A percentile compares a stretch with the other conserved stretches of the same genome.
These are phyloP conservation scores for Rhizopus delemar DNA, from an alignment of 371 early-diverging fungal genomes.

Conservation along the genomic window DNA sequence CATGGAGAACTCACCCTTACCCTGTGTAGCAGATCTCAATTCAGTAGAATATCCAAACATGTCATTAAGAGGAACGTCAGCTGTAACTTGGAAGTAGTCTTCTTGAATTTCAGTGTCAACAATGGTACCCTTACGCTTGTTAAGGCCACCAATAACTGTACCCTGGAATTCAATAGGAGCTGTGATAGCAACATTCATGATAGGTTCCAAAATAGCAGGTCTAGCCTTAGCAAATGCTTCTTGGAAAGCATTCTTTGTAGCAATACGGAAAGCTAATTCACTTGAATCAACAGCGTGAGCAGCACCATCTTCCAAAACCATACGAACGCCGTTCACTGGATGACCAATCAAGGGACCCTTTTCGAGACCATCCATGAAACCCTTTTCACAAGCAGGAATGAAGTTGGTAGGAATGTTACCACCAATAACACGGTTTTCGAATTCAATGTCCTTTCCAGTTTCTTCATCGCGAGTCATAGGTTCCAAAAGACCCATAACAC, in stretches of 20 bases:
- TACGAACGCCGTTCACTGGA: constrained; percentile 82
- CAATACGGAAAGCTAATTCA: constrained; percentile 95
- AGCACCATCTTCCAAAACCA: constrained; percentile 94
- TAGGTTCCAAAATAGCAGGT: constrained; percentile 91
- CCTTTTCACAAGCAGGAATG: constrained; percentile 96
- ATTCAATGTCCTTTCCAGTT: constrained; percentile 55
- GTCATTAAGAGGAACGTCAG: constrained; percentile 91
- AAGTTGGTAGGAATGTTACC: constrained; percentile 93
- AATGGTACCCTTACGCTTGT: constrained; percentile 96
- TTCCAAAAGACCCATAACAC: constrained; percentile 91
- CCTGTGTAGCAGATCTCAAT: constrained; percentile 91
- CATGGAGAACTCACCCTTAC: constrained; percentile 99
- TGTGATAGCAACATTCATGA: constrained; percentile 93
- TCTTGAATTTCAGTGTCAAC: constrained; percentile 92
- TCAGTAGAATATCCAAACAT: constrained; percentile 98
- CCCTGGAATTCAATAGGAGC: constrained; percentile 96
- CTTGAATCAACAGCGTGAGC: constrained; percentile 96
- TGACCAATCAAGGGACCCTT: constrained; percentile 95
- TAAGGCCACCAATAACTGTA: constrained; percentile 85
- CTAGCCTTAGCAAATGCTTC: constrained; percentile 83
- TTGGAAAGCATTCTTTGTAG: constrained; percentile 85
- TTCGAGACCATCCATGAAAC: constrained; percentile 87
- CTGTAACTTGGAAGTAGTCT: constrained; percentile 84
- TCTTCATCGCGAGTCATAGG: constrained; percentile 70
- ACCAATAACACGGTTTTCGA: constrained; percentile 85